These are phyloP conservation scores for Volvox reticuliferus DNA, from an alignment of 139 green algal species.

Conservation along the genomic window DNA sequence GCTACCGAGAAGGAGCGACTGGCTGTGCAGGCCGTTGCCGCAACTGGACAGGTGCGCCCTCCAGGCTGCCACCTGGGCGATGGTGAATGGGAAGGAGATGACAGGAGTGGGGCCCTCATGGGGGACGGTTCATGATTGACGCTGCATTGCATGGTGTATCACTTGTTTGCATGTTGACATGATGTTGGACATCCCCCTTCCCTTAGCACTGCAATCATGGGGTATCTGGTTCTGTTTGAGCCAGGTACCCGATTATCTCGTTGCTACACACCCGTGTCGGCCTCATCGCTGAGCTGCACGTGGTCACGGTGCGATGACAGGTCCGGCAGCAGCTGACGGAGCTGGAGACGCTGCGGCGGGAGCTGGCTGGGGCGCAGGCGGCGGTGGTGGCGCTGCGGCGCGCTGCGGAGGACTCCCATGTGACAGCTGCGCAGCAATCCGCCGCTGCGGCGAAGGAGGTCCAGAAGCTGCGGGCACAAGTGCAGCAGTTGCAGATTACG, in stretches of 20 bases:
- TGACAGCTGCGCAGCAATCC: slow-evolving; percentile 17
- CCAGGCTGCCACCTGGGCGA: background rate
- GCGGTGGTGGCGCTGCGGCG: slow-evolving; percentile 44
- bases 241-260: no score
- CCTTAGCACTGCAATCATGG: no score
- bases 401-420: slow-evolving; percentile 34
- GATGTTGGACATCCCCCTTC: no score
- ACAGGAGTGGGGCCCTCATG: background rate
- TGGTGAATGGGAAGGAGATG: background rate
- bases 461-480: slow-evolving; percentile 52
- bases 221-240: no score
- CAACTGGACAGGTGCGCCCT: slow-evolving; percentile 27
- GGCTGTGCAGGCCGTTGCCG: background rate
- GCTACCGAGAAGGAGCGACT: slow-evolving; percentile 28
- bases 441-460: slow-evolving; percentile 28
- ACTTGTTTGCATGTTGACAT: no score
- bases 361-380: slow-evolving; percentile 38
- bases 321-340: slow-evolving; percentile 58
- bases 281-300: no score
- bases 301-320: slow-evolving; percentile 6
- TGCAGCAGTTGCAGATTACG: slow-evolving; percentile 58
- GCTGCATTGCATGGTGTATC: no score
- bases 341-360: slow-evolving; percentile 47
- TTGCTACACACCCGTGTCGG: no score
- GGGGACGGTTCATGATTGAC: no score